Base-by-base conservation (phyloP, 2,329 filamentous ascomycete species). In the Colletotrichum sp. region DNA sequence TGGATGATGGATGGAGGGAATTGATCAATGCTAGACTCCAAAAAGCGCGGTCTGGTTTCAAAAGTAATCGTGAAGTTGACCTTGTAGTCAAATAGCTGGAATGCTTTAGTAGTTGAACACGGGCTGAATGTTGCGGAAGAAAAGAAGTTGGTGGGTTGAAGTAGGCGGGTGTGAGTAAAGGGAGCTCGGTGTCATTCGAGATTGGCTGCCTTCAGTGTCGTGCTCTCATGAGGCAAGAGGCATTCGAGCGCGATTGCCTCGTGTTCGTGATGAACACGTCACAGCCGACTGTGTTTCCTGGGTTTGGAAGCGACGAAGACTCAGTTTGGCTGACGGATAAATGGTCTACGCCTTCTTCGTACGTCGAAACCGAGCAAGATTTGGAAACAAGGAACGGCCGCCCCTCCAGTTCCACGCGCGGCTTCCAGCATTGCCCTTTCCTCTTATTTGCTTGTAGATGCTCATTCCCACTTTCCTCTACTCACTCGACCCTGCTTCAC, bases 261-360 rank as follows among this genome's bases (percentile, higher is more conserved):
- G 0, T 49, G 39, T 16, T 6, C 36, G 16, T 44, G 36, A 44
- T 1, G 1, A 44, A 1, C 1, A 44, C 36, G 2, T 0, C 36
- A 44, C 36, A 44, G 5, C 8, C 8, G 16, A 9, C 36, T 3
- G 36, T 39, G 36, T 39, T 4, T 39, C 16, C 36, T 39, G 16
- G 8, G 9, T 19, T 39, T 1, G 16, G 36, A 4, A 39, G 36
- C 36, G 36, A 39, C 16, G 5, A 39, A 39, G 36, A 19, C 36
- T 39, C 16, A 44, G 0, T 19, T 44, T 44, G 16, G 36, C 5
- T 44, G 36, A 39, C 2, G 16, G 16, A 44, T 39, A 7, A 15
- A 34, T 36, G 36, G 36, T 1, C 36, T 39, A 39, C 16, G 1
- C 36, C 36, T 44, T 44, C 36, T 44, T 44, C 36, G 36, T 19